phyloP scores from a whole-genome alignment of 257 asterid genomes.

The Verbena officinalis region DNA sequence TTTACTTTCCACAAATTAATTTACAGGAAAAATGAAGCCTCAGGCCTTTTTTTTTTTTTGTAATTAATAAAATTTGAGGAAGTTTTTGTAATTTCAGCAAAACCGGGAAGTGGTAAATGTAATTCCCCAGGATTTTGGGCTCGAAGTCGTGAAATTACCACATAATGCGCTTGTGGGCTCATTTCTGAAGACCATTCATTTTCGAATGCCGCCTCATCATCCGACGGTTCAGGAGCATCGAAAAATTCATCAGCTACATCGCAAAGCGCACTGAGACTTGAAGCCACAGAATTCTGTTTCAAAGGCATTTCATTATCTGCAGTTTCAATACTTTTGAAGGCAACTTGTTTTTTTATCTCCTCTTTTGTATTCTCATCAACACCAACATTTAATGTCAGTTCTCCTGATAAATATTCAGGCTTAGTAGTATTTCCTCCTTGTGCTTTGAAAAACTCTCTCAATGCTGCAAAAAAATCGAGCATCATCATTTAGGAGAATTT shows the following conservation, averaged over 20 bases:
- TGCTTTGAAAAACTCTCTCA: conserved; percentile 70
- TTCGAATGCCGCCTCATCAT: conserved; percentile 55
- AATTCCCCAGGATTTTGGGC: not conserved
- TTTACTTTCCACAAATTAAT: too few relatives aligned
- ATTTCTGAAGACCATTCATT: conserved; percentile 43
- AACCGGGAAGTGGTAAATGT: too few relatives aligned
- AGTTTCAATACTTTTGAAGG: conserved; percentile 28
- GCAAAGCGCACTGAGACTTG: conserved; percentile 33
- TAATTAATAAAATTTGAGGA: too few relatives aligned
- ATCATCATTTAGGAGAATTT: conserved; percentile 5
- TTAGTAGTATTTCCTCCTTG: conserved; percentile 50
- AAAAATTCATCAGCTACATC: conserved; percentile 77
- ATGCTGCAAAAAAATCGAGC: conserved; percentile 57
- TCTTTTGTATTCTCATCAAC: conserved; percentile 44
- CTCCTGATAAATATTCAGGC: conserved; percentile 42
- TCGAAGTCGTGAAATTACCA: too few relatives aligned
- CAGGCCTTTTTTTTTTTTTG: too few relatives aligned
- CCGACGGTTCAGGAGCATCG: conserved; percentile 71
- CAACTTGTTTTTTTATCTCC: conserved; percentile 49
- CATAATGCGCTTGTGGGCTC: conserved; percentile 41
- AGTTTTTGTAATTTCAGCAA: too few relatives aligned
- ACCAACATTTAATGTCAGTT: conserved; percentile 44
- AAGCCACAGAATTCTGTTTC: too few relatives aligned
- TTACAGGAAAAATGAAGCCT: too few relatives aligned
- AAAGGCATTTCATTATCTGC: conserved; percentile 38